Evolutionary conservation across 306 rosid genomes (phyloP).

Genomic region (Citrullus colocynthis): DNA sequence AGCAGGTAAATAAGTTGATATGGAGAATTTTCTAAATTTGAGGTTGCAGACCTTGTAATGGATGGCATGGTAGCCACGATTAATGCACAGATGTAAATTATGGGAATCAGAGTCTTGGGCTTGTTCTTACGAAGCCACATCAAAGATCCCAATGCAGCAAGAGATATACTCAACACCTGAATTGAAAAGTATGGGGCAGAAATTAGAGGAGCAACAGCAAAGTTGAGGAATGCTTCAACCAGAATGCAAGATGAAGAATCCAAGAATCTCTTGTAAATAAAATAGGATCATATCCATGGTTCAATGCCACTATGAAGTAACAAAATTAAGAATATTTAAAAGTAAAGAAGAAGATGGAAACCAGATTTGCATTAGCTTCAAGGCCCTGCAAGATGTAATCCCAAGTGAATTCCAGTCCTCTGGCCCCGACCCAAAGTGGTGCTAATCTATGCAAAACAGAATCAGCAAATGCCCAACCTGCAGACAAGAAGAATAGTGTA

Average conservation of each 20-base stretch:
- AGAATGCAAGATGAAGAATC: neutral
- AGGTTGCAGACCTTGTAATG: conserved; percentile 64
- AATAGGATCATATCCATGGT: neutral
- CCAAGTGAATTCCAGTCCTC: conserved; percentile 99
- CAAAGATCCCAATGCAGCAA: conserved; percentile 90
- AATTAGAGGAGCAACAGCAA: neutral
- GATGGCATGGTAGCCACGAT: conserved; percentile 96
- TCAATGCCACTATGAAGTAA: neutral
- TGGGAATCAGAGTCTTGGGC: conserved; percentile 79
- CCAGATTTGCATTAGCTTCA: conserved; percentile 98
- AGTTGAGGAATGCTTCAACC: neutral
- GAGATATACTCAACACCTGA: conserved; percentile 89
- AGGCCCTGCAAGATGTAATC: conserved; percentile 91
- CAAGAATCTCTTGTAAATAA: neutral
- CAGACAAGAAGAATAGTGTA: conserved; percentile 14
- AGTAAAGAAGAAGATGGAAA: conserved; percentile 11
- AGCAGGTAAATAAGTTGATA: neutral
- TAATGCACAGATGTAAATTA: conserved; percentile 68
- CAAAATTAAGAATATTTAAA: neutral
- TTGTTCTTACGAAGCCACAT: conserved; percentile 98
- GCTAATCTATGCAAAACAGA: conserved; percentile 90
- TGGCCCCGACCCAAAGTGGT: conserved; percentile 98
- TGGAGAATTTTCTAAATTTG: neutral
- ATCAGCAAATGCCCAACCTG: conserved; percentile 99
- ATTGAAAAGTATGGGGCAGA: conserved; percentile 10